Base-by-base conservation (phyloP, 768 basidiomycete species). In the Trichaptum fuscoviolaceum region DNA sequence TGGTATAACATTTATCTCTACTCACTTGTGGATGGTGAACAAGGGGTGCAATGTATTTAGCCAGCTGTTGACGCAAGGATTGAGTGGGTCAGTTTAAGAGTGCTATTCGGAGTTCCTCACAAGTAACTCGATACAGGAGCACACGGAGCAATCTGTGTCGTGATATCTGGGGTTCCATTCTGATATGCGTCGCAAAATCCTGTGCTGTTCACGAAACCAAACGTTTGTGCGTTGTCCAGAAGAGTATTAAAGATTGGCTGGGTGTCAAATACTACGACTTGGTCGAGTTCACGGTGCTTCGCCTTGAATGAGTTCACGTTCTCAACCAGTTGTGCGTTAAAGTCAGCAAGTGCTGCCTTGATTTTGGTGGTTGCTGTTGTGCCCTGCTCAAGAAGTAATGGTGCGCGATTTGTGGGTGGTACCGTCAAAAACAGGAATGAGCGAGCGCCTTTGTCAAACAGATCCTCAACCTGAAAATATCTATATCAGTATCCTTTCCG, bases 111-210 rank as follows among this genome's bases (percentile, higher is more conserved):
- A 30, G 30, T 3, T 8, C 8, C 85, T 77, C 71, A 87, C 87
- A 89, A 88, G 72, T 87, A 88, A 60, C 78, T 87, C 20, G 84
- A 85, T 35, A 85, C 87, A 3, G 87, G 87, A 15, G 85, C 86
- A 72, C 85, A 89, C 1, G 83, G 82, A 7, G 79, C 73, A 18
- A 82, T 78, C 74, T 88, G 85, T 36, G 85, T 86, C 24, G 82
- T 84, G 58, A 65, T 69, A 8, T 79, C 74, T 5, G 84, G 79
- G 0, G 85, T 86, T 10, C 87, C 87, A 69, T 84, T 85, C 72
- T 84, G 75, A 73, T 89, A 89, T 2, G 82, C 84, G 26, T 79
- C 78, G 71, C 86, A 87, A 65, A 76, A 89, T 2, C 87, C 87
- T 1, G 86, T 88, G 1, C 76, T 70, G 65, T 89, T 87, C 24